Evolutionary conservation across 2,329 filamentous ascomycete species (phyloP).

Genomic region (Hymenoscyphus albidus): DNA sequence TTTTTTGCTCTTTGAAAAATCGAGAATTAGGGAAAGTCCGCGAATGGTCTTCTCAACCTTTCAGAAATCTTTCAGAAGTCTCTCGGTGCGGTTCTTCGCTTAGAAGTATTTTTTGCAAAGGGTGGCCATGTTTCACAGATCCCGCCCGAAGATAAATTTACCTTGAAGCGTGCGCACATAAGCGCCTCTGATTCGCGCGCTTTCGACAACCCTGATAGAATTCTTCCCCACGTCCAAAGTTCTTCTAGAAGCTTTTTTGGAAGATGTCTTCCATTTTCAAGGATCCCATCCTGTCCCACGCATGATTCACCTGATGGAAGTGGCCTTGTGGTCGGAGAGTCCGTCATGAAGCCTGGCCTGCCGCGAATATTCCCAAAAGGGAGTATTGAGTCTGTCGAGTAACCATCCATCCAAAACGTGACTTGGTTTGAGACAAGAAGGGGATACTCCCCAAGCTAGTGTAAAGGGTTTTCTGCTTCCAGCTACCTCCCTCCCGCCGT

Average conservation of each 20-base stretch:
- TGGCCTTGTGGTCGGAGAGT: neutral
- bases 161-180: slow-evolving; percentile 2
- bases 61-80: neutral
- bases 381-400: neutral
- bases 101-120: neutral
- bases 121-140: neutral
- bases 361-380: neutral
- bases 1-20: neutral
- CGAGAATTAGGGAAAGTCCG: neutral
- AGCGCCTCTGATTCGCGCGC: slow-evolving; percentile 1
- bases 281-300: neutral
- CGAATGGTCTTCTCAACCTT: neutral
- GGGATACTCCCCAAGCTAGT: neutral
- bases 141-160: neutral
- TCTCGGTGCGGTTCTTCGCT: neutral
- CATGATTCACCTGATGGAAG: neutral
- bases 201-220: neutral
- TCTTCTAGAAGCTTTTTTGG: slow-evolving; percentile 7
- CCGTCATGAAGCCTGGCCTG: neutral
- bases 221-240: slow-evolving; percentile 4
- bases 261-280: slow-evolving; percentile 3
- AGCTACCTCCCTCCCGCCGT: neutral
- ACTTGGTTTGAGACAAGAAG: neutral
- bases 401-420: neutral
- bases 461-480: neutral